phyloP scores from a whole-genome alignment of 192 early-diverging fungal genomes.

The Linnemannia schmuckeri region DNA sequence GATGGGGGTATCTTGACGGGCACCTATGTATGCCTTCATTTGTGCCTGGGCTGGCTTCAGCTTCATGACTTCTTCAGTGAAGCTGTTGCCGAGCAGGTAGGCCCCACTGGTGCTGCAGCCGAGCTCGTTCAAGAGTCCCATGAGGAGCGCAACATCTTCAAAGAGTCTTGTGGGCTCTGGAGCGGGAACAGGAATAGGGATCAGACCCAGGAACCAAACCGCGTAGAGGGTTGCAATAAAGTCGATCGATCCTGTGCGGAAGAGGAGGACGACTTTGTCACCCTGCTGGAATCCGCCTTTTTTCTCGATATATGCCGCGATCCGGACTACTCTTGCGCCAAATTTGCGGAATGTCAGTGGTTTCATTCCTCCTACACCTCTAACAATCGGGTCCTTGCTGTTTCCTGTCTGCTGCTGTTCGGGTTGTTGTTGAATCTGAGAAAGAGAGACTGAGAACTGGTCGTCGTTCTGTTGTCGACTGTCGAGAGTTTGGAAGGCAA shows the following conservation, averaged over 20 bases:
- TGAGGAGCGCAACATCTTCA: slow-evolving; percentile 75
- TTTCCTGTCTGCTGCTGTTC: background rate
- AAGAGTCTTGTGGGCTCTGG: slow-evolving; percentile 67
- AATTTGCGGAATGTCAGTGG: slow-evolving; percentile 76
- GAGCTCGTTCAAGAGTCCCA: slow-evolving; percentile 72
- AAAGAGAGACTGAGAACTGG: background rate
- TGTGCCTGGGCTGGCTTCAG: slow-evolving; percentile 63
- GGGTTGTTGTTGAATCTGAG: background rate
- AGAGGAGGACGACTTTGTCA: slow-evolving; percentile 73
- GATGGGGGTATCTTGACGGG: slow-evolving; percentile 56
- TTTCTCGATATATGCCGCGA: slow-evolving; percentile 74
- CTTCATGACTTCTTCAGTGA: slow-evolving; percentile 76
- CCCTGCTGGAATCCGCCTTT: slow-evolving; percentile 62
- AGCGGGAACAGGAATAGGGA: slow-evolving; percentile 75
- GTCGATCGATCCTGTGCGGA: slow-evolving; percentile 72
- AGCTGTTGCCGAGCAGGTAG: slow-evolving; percentile 70
- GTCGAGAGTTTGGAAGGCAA: slow-evolving; percentile 71
- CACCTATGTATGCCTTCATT: slow-evolving; percentile 65
- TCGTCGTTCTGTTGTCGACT: slow-evolving; percentile 16
- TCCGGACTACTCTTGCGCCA: slow-evolving; percentile 68
- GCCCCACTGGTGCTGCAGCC: slow-evolving; percentile 45
- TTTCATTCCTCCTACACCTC: slow-evolving; percentile 35
- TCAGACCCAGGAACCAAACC: slow-evolving; percentile 78
- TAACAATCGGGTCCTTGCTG: slow-evolving; percentile 54
- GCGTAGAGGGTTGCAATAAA: slow-evolving; percentile 79